Base-by-base conservation (phyloP, 225 moss, liverwort and hornwort genomes). In the Takakia lepidozioides region DNA sequence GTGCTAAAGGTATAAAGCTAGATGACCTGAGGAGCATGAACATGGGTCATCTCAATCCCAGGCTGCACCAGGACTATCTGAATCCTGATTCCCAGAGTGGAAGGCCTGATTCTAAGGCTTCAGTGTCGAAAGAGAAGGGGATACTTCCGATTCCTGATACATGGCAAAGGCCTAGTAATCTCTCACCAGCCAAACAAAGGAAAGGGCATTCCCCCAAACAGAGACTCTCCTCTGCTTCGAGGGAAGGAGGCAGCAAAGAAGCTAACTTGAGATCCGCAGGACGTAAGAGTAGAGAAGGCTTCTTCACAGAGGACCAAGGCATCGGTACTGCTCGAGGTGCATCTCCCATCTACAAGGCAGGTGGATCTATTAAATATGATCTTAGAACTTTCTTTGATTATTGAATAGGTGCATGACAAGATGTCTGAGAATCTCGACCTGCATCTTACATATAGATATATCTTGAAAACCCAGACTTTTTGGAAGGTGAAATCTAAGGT, bases 41-140 rank as follows among this genome's bases (percentile, higher is more conserved):
- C 17, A 78, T 78, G 78, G 78, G 73, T 5, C 78, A 78, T 59
- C 64, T 78, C 25, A 78, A 65, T 24, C 21, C 58, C 28, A 58
- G 52, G 10, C 62, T 61, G 38, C 45, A 46, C 22, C 45, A 14
- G 0, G 45, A 46, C 2, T 13, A 20, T 11, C 45, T 46, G n/a
- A n/a, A n/a, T n/a, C n/a, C n/a, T n/a, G n/a, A n/a, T n/a, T n/a
- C n/a, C n/a, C n/a, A n/a, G n/a, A n/a, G n/a, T n/a, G n/a, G n/a
- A n/a, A n/a, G n/a, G n/a, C n/a, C n/a, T n/a, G n/a, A n/a, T n/a
- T n/a, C n/a, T n/a, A n/a, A n/a, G n/a, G n/a, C n/a, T n/a, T n/a
- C n/a, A n/a, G n/a, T n/a, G n/a, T n/a, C n/a, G n/a, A n/a, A n/a
- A n/a, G n/a, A n/a, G n/a, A n/a, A n/a, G n/a, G n/a, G n/a, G n/a